Conservation (phyloP, 352 stramenopile species). For the Discostella stelligera region DNA sequence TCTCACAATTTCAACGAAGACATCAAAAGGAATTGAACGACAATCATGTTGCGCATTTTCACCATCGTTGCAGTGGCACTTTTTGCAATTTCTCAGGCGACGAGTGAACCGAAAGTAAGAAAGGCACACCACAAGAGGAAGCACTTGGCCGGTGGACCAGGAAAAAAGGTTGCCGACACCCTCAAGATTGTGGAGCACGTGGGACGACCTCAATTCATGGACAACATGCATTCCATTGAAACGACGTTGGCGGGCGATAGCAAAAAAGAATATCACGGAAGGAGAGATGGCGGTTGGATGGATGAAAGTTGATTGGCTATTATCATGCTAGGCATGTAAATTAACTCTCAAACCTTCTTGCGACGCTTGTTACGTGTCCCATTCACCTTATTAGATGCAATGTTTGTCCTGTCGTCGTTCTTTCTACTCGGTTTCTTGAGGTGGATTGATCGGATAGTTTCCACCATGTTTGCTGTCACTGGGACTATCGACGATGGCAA, state of each 20-base stretch:
- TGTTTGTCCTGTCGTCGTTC: not conserved
- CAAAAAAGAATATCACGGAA: not conserved
- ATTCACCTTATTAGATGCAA: not conserved
- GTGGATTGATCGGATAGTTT: constrained; percentile 35
- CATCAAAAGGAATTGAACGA: not conserved
- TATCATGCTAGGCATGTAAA: not conserved
- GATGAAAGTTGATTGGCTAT: not conserved
- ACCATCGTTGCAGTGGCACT: constrained; percentile 17
- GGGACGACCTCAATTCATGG: not conserved
- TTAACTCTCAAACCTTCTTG: not conserved
- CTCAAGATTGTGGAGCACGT: constrained; percentile 8
- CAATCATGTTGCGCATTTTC: constrained; percentile 17
- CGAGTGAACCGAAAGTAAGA: constrained; percentile 9
- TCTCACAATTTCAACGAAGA: constrained; percentile 1
- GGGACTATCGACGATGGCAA: constrained; percentile 29
- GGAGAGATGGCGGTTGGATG: not conserved
- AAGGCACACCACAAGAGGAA: constrained; percentile 16
- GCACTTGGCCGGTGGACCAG: not conserved
- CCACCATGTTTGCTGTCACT: constrained; percentile 37
- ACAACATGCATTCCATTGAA: constrained; percentile 19
- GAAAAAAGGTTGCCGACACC: not conserved
- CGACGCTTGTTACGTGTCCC: constrained; percentile 14
- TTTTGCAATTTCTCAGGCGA: constrained; percentile 8
- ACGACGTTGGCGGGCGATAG: not conserved
- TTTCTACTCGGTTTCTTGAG: constrained; percentile 15